Base-by-base conservation (phyloP, 805 yeast species). In the Peterozyma xylosa region DNA sequence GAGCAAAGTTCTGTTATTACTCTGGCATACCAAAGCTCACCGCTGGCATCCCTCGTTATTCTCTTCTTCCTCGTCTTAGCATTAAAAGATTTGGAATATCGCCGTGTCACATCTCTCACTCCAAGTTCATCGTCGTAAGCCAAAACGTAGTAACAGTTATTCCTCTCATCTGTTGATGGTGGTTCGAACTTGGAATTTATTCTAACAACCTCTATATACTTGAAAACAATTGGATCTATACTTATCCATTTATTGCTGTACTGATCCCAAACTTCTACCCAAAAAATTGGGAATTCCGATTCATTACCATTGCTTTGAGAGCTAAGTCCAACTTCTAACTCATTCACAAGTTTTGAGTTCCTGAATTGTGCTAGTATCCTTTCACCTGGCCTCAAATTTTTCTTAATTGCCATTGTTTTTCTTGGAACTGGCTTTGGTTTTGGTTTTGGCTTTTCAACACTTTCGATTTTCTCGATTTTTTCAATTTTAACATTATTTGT, bases 261-360 rank as follows among this genome's bases (percentile, higher is more conserved):
- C 41, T 74, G 73, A 57, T 91, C 90, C 96, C 96, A 91, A 0
- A 86, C 96, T 58, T 93, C 99, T 17, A 80, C 80, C 99, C 99
- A 93, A 56, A 82, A 89, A 0, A 89, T 71, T 0, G 97, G 97
- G 54, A 68, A 82, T 9, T 48, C 45, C 1, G 50, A 50, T 14
- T 48, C 48, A 15, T 41, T 46, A 1, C 46, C 43, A 6, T 21
- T 43, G 9, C 46, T 45, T 11, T 45, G 39, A 10, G 48, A 48
- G 42, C 11, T 39, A 15, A 38, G 30, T 15, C 18, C 14, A 30
- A 37, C 13, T 11, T 39, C 37, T 39, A 32, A 18, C 32, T 36
- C 40, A 30, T 41, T 13, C 38, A 56, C 33, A 35, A 53, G 48
- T 42, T 48, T 47, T 41, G 51, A 59, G 37, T 54, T 57, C 38